phyloP scores from a whole-genome alignment of 2,329 filamentous ascomycete species.

The Penicillium sp. region DNA sequence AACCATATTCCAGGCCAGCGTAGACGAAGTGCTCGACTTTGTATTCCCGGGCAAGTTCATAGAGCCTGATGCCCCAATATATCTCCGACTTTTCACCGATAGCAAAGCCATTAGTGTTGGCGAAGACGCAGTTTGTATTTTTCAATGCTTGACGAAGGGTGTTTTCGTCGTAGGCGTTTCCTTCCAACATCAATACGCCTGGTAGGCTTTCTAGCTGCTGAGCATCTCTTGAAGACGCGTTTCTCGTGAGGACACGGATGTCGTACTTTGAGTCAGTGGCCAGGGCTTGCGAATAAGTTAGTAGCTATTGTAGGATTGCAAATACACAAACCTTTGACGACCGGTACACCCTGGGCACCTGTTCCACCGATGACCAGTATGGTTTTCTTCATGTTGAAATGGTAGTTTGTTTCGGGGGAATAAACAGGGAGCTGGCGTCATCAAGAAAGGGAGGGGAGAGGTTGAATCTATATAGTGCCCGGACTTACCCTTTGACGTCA shows the following conservation, averaged over 20 bases:
- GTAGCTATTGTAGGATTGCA: not conserved
- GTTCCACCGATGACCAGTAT: conserved; percentile 58
- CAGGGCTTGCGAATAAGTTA: not conserved
- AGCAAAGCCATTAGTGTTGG: conserved; percentile 57
- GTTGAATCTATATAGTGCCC: no score
- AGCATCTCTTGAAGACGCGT: conserved; percentile 34
- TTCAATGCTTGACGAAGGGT: conserved; percentile 46
- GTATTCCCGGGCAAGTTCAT: conserved; percentile 42
- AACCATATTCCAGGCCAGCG: conserved; percentile 22
- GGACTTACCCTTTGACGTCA: no score
- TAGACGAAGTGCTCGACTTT: conserved; percentile 45
- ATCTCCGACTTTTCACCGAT: conserved; percentile 33
- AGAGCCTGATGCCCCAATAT: conserved; percentile 44
- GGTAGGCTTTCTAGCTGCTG: conserved; percentile 48
- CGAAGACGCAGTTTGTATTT: conserved; percentile 49
- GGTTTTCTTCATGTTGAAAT: no score
- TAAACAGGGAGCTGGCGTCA: no score
- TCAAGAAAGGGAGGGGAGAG: no score
- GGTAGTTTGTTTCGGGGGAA: no score
- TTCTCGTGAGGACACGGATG: conserved; percentile 51
- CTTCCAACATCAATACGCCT: conserved; percentile 50
- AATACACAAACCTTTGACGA: conserved; percentile 46
- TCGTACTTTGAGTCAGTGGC: conserved; percentile 2
- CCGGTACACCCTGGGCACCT: conserved; percentile 53
- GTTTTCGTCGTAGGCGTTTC: conserved; percentile 42